phyloP scores from a whole-genome alignment of 768 basidiomycete genomes.

The Mycena epipterygia region DNA sequence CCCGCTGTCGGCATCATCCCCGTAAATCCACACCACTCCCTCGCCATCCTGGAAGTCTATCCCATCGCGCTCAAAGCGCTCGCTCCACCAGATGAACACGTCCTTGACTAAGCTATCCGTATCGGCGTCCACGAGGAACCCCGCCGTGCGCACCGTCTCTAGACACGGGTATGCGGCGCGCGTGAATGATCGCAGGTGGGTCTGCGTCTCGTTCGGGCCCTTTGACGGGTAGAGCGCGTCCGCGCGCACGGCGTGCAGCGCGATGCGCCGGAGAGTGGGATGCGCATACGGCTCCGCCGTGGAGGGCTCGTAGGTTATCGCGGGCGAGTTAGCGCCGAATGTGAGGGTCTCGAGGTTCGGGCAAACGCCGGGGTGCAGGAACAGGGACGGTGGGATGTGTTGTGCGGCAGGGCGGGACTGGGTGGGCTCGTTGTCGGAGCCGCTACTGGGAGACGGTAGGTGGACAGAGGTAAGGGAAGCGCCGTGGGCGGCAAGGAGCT shows the following conservation, averaged over 20 bases:
- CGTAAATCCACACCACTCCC: conserved; percentile 65
- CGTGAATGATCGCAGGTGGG: conserved; percentile 59
- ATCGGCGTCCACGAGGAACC: conserved; percentile 62
- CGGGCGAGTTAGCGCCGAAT: conserved; percentile 55
- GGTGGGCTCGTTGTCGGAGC: conserved; percentile 50
- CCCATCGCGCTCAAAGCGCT: conserved; percentile 62
- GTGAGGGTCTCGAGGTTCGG: conserved; percentile 61
- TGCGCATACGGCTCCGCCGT: conserved; percentile 39
- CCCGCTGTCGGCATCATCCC: conserved; percentile 1
- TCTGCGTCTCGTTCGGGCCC: conserved; percentile 36
- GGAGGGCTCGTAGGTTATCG: conserved; percentile 37
- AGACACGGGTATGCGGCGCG: conserved; percentile 58
- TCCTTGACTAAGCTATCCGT: conserved; percentile 59
- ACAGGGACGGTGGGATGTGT: conserved; percentile 56
- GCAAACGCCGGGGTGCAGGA: conserved; percentile 58
- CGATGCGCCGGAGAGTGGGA: conserved; percentile 60
- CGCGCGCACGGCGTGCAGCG: conserved; percentile 57
- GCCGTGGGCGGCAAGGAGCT: conserved; percentile 60
- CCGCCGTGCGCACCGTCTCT: conserved; percentile 62
- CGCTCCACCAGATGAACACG: conserved; percentile 68
- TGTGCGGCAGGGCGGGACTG: conserved; percentile 41
- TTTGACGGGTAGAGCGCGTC: conserved; percentile 60
- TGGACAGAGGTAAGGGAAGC: conserved; percentile 55
- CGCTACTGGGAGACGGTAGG: conserved; percentile 52
- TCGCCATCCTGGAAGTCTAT: conserved; percentile 69